These are phyloP conservation scores for Lupinus albus DNA, from an alignment of 306 rosid genomes.

Conservation along the genomic window DNA sequence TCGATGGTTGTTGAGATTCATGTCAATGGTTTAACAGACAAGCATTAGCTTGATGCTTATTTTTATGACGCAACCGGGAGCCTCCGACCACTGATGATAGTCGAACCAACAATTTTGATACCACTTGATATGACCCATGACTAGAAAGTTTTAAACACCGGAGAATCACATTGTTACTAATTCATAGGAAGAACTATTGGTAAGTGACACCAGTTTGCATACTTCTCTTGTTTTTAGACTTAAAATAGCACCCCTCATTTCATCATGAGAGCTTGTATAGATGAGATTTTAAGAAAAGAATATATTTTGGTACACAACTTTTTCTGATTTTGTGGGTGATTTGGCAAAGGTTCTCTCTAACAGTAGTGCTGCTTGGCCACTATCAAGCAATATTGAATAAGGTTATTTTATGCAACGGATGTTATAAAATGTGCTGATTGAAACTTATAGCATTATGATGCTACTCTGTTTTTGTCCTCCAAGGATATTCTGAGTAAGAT, in stretches of 20 bases:
- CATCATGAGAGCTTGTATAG: not conserved
- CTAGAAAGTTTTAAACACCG: too few species aligned
- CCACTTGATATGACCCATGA: too few species aligned
- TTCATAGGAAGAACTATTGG: too few species aligned
- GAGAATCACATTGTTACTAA: too few species aligned
- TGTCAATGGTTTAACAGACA: not conserved
- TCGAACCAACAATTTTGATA: too few species aligned
- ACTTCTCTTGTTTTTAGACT: too few species aligned
- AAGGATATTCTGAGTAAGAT: not conserved
- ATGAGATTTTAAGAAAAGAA: conserved; percentile 16
- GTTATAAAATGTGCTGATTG: conserved; percentile 22
- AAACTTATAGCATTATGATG: conserved; percentile 4
- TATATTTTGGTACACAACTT: not conserved
- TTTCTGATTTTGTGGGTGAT: conserved; percentile 5
- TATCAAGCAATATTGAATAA: not conserved
- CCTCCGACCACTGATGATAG: too few species aligned
- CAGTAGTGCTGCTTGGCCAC: not conserved
- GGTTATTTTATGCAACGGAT: not conserved
- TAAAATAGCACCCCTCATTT: too few species aligned
- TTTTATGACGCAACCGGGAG: too few species aligned
- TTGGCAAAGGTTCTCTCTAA: conserved; percentile 30
- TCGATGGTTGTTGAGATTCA: not conserved
- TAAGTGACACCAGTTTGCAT: too few species aligned
- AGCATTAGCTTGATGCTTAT: not conserved
- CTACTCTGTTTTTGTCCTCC: not conserved